Evolutionary conservation across 176 grass and related monocot species (phyloP).

Genomic region (Pontederia paniculata): DNA sequence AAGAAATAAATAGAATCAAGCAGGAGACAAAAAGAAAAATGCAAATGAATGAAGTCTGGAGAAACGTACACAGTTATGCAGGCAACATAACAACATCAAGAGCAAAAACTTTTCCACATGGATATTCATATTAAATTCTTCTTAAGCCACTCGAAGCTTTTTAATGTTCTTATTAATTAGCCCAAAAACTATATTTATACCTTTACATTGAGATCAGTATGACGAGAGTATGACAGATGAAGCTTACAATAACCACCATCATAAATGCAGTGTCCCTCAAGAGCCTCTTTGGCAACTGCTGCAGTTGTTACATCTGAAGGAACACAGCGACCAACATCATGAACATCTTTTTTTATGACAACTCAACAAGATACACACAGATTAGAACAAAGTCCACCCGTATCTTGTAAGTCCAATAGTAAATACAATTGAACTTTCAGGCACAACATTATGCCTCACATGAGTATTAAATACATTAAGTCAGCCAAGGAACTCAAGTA

Average conservation of each 20-base stretch:
- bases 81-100: constrained; percentile 15
- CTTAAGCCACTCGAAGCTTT: constrained; percentile 13
- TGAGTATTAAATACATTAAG: too few species aligned
- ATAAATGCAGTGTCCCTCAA: constrained; percentile 99
- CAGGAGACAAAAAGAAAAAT: not conserved
- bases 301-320: constrained; percentile 62
- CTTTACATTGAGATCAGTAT: constrained; percentile 99
- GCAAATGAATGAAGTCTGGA: constrained; percentile 6
- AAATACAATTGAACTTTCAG: too few species aligned
- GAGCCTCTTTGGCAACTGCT: constrained; percentile 84
- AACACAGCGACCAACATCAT: not conserved
- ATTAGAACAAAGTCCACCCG: too few species aligned
- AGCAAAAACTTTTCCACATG: constrained; percentile 9
- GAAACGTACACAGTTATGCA: constrained; percentile 23
- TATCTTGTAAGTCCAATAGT: too few species aligned
- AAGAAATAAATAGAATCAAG: constrained; percentile 9
- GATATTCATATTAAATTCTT: constrained; percentile 14
- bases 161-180: constrained; percentile 28
- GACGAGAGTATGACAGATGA: constrained; percentile 99
- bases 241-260: constrained; percentile 99
- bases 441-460: too few species aligned
- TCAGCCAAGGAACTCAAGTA: too few species aligned
- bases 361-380: too few species aligned
- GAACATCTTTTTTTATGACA: not conserved
- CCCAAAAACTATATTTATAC: constrained; percentile 70